Base-by-base conservation (phyloP, 2,329 filamentous ascomycete genomes). In the Hymenoscyphus salicellus region DNA sequence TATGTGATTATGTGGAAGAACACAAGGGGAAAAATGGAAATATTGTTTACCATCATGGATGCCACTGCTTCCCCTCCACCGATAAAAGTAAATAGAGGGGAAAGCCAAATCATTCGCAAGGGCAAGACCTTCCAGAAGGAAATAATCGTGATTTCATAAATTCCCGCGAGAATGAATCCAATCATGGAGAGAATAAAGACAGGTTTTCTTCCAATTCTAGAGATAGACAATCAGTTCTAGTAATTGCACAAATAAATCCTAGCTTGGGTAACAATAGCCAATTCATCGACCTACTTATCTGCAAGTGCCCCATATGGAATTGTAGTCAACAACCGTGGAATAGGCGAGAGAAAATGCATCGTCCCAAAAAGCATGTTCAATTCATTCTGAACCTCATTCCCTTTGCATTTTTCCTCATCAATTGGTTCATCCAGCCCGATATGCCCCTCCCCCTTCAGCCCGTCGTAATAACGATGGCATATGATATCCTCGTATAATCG, bases 401-500 rank as follows among this genome's bases (percentile, higher is more conserved):
- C 73, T 67, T 79, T 79, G 67, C 78, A 80, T 57, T 73, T 57
- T 8, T 52, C 66, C 67, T 79, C 78, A 32, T 77, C 74, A 43
- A 80, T 78, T 1, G 61, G 56, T 30, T 62, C 66, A 10, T 66
- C 61, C 11, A 70, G 63, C 3, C 67, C 67, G 52, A 74, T 71
- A 55, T 69, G 68, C 16, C 62, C 70, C 4, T 58, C 63, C 11
- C 70, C 69, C 26, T 69, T 55, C 20, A 71, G 43, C 17, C 66
- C 55, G n/a, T 72, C 68, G 60, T 73, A 75, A 62, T 78, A 79
- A 61, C 77, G 75, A 61, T 75, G 77, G 67, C 78, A 80, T 23
- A 79, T 67, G 38, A 79, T 75, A 67, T 79, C 76, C 65, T 80
- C 78, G 49, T 74, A 75, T 32, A 78, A 71, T 55, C 78, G 73